A percentile compares a stretch with the other conserved stretches of the same genome.
Conservation (phyloP, 2,329 filamentous ascomycete species). For the Orbilia ellipsospora region DNA sequence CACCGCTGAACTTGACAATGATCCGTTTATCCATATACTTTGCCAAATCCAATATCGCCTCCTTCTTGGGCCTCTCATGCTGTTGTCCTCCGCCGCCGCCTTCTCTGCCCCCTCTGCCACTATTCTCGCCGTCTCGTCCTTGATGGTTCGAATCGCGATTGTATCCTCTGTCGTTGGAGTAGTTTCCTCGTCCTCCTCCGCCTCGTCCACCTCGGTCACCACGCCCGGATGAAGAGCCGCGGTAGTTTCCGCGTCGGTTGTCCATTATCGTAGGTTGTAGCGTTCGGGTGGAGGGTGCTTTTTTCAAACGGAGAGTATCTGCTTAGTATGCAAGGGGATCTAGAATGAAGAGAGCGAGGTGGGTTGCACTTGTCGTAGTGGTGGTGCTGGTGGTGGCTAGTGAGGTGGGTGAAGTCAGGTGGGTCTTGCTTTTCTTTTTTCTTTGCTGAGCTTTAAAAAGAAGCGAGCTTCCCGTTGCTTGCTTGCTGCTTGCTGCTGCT, state of each 20-base stretch:
- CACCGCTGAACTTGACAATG: slow-evolving; percentile 95
- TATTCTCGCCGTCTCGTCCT: slow-evolving; percentile 65
- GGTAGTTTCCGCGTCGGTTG: slow-evolving; percentile 56
- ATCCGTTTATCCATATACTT: slow-evolving; percentile 99
- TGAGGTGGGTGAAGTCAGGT: background rate
- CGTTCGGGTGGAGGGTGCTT: slow-evolving; percentile 10
- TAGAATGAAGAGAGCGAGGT: slow-evolving; percentile 7
- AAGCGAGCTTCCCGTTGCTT: slow-evolving; percentile 27
- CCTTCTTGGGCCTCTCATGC: slow-evolving; percentile 89
- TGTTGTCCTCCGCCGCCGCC: slow-evolving; percentile 66
- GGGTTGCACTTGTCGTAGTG: background rate
- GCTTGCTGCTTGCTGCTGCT: slow-evolving; percentile 15
- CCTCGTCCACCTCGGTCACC: slow-evolving; percentile 61
- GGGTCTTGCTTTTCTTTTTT: slow-evolving; percentile 8
- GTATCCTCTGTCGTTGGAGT: slow-evolving; percentile 61
- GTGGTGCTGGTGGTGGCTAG: slow-evolving; percentile 12
- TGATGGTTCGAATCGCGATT: slow-evolving; percentile 63
- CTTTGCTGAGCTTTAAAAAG: slow-evolving; percentile 16
- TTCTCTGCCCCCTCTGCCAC: slow-evolving; percentile 64
- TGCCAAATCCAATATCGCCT: slow-evolving; percentile 93
- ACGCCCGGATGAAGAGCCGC: slow-evolving; percentile 33
- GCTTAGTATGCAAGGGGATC: slow-evolving; percentile 10
- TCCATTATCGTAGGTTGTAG: slow-evolving; percentile 51
- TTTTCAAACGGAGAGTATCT: slow-evolving; percentile 44
- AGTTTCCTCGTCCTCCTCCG: slow-evolving; percentile 62